Evolutionary conservation across 108 stramenopile genomes (phyloP).

Genomic region (Pseudonitzschia delicatissima): DNA sequence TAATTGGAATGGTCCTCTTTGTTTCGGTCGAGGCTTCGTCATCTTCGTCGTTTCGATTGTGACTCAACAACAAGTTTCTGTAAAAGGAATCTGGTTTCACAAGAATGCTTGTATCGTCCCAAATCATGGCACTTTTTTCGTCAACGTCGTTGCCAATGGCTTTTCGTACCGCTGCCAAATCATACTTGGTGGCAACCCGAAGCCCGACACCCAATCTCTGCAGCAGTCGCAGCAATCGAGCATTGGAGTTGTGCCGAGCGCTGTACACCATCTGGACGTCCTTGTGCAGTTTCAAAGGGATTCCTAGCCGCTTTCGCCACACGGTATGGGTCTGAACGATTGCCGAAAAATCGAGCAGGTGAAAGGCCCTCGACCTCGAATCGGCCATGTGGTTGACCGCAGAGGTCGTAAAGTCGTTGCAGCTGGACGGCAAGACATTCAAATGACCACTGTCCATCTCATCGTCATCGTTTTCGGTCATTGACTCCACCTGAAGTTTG

Average conservation of each 20-base stretch:
- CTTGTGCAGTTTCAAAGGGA: not conserved
- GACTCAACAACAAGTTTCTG: constrained; percentile 17
- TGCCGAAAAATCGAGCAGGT: constrained; percentile 39
- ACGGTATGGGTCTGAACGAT: constrained; percentile 25
- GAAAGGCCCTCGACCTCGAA: constrained; percentile 36
- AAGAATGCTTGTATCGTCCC: constrained; percentile 26
- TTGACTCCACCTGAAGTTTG: constrained; percentile 15
- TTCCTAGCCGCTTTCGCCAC: constrained; percentile 17
- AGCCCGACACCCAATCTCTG: constrained; percentile 24
- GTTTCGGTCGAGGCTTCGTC: not conserved
- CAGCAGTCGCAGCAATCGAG: constrained; percentile 28
- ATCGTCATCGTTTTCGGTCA: not conserved
- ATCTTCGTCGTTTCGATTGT: not conserved
- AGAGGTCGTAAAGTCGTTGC: constrained; percentile 22
- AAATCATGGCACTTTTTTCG: constrained; percentile 3
- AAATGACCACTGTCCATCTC: constrained; percentile 2
- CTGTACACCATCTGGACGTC: constrained; percentile 21
- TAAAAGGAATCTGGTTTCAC: constrained; percentile 41
- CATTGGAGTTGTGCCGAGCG: constrained; percentile 23
- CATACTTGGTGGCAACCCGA: constrained; percentile 20
- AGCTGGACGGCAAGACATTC: constrained; percentile 21
- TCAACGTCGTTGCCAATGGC: not conserved
- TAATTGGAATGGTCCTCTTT: not conserved
- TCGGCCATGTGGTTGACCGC: constrained; percentile 26
- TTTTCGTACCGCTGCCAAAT: constrained; percentile 13